These are phyloP conservation scores for Lactarius quietus DNA, from an alignment of 768 basidiomycete species.

Conservation along the genomic window DNA sequence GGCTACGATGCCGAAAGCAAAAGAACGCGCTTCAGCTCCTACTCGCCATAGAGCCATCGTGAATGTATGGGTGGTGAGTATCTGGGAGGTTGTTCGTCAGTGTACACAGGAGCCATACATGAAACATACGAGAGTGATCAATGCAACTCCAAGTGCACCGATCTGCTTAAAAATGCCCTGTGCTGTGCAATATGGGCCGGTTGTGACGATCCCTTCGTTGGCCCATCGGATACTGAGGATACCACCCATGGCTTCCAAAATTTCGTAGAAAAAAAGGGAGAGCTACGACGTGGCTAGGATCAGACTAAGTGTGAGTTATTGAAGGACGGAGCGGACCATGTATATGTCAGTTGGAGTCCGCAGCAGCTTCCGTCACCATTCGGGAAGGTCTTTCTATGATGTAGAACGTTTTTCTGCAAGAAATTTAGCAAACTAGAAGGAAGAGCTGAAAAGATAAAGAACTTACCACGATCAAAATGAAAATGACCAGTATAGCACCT, in stretches of 20 bases:
- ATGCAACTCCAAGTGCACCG: constrained; percentile 41
- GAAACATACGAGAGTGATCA: constrained; percentile 39
- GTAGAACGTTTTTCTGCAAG: constrained; percentile 1
- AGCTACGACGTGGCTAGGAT: constrained; percentile 22
- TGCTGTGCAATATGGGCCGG: constrained; percentile 36
- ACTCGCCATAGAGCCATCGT: constrained; percentile 36
- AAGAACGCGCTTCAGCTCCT: constrained; percentile 31
- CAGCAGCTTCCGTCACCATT: constrained; percentile 29
- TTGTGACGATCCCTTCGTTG: constrained; percentile 32
- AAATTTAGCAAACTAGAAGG: neutral
- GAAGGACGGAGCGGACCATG: constrained; percentile 33
- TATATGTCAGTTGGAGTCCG: constrained; percentile 40
- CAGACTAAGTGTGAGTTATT: neutral
- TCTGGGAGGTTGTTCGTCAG: constrained; percentile 30
- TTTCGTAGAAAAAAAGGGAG: constrained; percentile 31
- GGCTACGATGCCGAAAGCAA: constrained; percentile 26
- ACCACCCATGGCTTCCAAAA: constrained; percentile 38
- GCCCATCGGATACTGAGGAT: constrained; percentile 39
- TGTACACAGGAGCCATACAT: neutral
- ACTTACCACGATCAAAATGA: constrained; percentile 17
- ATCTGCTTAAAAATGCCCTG: constrained; percentile 41
- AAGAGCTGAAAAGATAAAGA: neutral
- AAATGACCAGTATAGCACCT: neutral
- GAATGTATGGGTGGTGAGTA: constrained; percentile 40
- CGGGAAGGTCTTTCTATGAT: neutral